Percentiles rank a stretch among this genome's conserved stretches.
These are phyloP conservation scores for Rhododendron griersonianum DNA, from an alignment of 148 eudicot genomes.

Conservation along the genomic window DNA sequence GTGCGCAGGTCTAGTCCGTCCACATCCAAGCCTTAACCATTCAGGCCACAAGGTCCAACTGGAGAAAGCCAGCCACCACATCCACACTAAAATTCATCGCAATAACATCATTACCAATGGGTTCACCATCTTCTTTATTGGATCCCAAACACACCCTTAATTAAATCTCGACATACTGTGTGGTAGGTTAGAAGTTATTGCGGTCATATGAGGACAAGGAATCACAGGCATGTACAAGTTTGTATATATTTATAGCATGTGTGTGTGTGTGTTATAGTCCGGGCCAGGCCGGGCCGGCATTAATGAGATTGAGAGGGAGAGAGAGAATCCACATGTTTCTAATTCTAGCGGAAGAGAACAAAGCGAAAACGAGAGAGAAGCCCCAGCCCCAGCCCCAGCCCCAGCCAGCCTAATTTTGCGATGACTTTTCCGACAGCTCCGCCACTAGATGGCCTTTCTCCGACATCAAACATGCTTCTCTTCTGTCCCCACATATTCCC, in stretches of 20 bases:
- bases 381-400: background rate
- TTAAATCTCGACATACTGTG: background rate
- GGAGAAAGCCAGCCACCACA: no score
- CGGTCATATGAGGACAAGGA: background rate
- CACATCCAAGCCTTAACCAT: no score
- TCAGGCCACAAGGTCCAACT: no score
- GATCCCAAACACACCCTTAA: background rate
- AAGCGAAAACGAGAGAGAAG: constrained; percentile 13
- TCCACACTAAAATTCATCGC: no score
- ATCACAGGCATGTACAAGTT: background rate
- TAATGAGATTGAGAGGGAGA: no score
- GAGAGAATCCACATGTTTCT: constrained; percentile 30
- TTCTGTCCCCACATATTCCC: background rate
- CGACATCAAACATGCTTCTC: constrained; percentile 7
- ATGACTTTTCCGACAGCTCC: constrained; percentile 12
- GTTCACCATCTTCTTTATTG: background rate
- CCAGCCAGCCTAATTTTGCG: background rate
- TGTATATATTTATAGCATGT: background rate
- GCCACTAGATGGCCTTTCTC: constrained; percentile 5
- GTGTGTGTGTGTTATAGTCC: background rate
- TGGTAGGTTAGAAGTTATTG: background rate
- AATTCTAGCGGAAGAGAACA: constrained; percentile 26
- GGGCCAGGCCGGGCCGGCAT: background rate
- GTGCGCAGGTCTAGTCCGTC: no score
- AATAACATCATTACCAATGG: no score